Conservation (phyloP, 345 rosid genomes). For the Citrus unshiu region DNA sequence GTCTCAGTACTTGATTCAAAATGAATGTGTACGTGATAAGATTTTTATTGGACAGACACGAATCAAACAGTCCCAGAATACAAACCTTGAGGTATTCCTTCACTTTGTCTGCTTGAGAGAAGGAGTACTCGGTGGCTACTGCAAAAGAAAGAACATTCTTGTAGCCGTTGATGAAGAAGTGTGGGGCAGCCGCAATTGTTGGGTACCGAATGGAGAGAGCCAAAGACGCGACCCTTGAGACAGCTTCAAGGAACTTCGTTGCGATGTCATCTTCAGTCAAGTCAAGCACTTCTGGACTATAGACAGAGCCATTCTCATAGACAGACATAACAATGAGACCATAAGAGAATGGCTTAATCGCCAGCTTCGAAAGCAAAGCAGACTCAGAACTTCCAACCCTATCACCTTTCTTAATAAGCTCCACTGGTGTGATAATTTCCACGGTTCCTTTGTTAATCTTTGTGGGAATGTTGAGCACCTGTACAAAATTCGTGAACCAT, state of each 20-base stretch:
- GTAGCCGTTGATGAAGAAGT: slow-evolving; percentile 85
- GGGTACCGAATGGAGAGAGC: slow-evolving; percentile 81
- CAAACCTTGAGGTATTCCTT: slow-evolving; percentile 79
- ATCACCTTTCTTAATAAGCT: slow-evolving; percentile 92
- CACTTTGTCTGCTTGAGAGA: slow-evolving; percentile 74
- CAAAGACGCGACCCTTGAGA: slow-evolving; percentile 61
- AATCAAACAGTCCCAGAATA: no score
- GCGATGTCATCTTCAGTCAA: slow-evolving; percentile 75
- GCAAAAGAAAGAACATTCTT: slow-evolving; percentile 75
- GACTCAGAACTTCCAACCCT: slow-evolving; percentile 96
- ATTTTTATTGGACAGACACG: no score
- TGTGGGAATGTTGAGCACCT: slow-evolving; percentile 89
- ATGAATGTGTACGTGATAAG: not conserved
- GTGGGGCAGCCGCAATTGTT: slow-evolving; percentile 77
- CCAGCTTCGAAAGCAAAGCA: slow-evolving; percentile 82
- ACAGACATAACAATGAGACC: slow-evolving; percentile 71
- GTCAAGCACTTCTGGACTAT: slow-evolving; percentile 77
- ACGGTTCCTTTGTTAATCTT: slow-evolving; percentile 99
- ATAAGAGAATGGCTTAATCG: slow-evolving; percentile 87
- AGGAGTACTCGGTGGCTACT: slow-evolving; percentile 65
- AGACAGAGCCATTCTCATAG: slow-evolving; percentile 81
- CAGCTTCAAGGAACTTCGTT: slow-evolving; percentile 69
- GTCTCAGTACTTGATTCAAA: no score
- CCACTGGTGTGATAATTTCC: slow-evolving; percentile 90
- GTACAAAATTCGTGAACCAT: not conserved